phyloP scores from a whole-genome alignment of 2,329 filamentous ascomycete genomes.

The Amylocarpus encephaloides region DNA sequence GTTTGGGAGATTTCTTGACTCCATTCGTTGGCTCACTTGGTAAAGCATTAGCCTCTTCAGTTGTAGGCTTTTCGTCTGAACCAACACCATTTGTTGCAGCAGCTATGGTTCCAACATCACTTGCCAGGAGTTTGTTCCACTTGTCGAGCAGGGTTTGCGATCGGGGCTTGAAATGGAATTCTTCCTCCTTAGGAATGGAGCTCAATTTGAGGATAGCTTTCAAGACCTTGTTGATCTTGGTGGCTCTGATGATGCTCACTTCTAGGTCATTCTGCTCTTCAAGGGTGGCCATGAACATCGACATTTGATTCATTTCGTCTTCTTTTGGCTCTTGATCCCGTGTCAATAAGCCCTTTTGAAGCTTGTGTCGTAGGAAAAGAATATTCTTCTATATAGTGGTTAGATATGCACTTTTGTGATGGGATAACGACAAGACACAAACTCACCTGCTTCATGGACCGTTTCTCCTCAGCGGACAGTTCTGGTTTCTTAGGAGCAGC shows the following conservation, averaged over 20 bases:
- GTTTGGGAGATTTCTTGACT: slow-evolving; percentile 27
- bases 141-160: slow-evolving; percentile 73
- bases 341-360: slow-evolving; percentile 89
- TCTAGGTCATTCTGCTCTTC: slow-evolving; percentile 79
- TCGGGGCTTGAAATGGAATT: slow-evolving; percentile 82
- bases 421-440: background rate
- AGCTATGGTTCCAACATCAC: slow-evolving; percentile 42
- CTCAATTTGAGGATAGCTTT: slow-evolving; percentile 84
- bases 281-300: slow-evolving; percentile 70
- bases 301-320: slow-evolving; percentile 74
- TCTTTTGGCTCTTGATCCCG: slow-evolving; percentile 80
- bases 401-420: slow-evolving; percentile 24
- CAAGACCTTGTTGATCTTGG: slow-evolving; percentile 98
- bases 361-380: slow-evolving; percentile 87
- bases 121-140: slow-evolving; percentile 80
- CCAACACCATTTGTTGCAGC: slow-evolving; percentile 25
- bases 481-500: slow-evolving; percentile 48
- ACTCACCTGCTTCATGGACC: slow-evolving; percentile 52
- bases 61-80: slow-evolving; percentile 37
- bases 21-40: slow-evolving; percentile 28
- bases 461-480: slow-evolving; percentile 51
- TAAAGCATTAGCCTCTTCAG: slow-evolving; percentile 23
- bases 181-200: slow-evolving; percentile 79
- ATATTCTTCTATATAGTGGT: slow-evolving; percentile 58
- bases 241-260: slow-evolving; percentile 77